Percentiles rank a stretch among this genome's conserved stretches.
These are phyloP conservation scores for Stachybotrys chlorohalonatus DNA, from an alignment of 2,329 filamentous ascomycete genomes.

Conservation along the genomic window DNA sequence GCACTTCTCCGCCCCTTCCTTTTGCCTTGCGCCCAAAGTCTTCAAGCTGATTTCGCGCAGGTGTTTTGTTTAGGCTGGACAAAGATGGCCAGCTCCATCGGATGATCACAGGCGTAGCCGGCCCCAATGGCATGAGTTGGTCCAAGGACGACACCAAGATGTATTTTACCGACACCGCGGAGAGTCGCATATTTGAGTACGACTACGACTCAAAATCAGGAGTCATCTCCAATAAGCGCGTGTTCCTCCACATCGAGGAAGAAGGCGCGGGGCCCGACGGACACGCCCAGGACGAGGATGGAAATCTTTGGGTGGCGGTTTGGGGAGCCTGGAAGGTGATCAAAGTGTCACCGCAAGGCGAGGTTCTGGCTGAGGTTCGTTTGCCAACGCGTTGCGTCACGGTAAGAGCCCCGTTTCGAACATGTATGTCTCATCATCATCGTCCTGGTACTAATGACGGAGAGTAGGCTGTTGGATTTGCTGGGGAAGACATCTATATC, in stretches of 20 bases:
- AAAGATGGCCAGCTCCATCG: constrained; percentile 4
- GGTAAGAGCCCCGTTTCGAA: constrained; percentile 1
- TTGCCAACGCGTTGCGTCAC: constrained; percentile 8
- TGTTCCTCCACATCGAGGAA: constrained; percentile 5
- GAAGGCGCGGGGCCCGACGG: constrained; percentile 9
- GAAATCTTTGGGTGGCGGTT: constrained; percentile 9
- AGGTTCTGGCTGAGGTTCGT: constrained; percentile 7
- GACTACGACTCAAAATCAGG: constrained; percentile 3
- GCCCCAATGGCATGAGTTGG: constrained; percentile 9
- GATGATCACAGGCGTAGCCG: constrained; percentile 4
- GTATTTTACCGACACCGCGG: constrained; percentile 7
- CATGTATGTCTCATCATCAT: not conserved
- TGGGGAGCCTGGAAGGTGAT: constrained; percentile 8
- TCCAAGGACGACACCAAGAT: constrained; percentile 6
- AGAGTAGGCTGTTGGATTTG: constrained; percentile 7
- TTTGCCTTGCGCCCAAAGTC: too few species aligned
- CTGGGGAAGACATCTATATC: constrained; percentile 8
- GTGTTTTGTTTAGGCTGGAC: constrained; percentile 6
- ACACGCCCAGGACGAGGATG: constrained; percentile 7
- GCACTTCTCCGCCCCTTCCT: not conserved
- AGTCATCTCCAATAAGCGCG: constrained; percentile 2
- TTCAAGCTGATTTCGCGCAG: not conserved
- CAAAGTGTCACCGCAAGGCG: constrained; percentile 6
- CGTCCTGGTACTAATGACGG: not conserved
- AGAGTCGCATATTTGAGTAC: constrained; percentile 2